Conservation (phyloP, 257 asterid species). For the Verbena officinalis region DNA sequence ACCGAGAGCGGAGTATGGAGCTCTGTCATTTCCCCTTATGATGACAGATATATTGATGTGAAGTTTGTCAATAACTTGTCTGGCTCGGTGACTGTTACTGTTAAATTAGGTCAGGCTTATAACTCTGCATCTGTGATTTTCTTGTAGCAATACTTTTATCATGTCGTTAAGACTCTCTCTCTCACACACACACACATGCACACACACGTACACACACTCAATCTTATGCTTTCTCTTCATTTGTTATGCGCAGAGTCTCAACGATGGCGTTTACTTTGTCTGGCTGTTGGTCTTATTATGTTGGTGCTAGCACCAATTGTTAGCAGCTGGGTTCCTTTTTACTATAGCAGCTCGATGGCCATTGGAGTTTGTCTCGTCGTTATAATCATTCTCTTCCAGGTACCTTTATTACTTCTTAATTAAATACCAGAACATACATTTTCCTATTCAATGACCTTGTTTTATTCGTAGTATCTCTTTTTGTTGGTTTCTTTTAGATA, state of each 20-base stretch:
- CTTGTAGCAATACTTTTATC: background rate
- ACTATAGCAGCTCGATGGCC: conserved; percentile 92
- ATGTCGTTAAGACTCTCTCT: conserved; percentile 2
- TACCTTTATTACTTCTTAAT: conserved; percentile 26
- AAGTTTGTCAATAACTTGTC: conserved; percentile 63
- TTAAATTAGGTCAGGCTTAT: conserved; percentile 57
- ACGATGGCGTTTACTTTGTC: conserved; percentile 66
- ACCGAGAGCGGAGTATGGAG: conserved; percentile 61
- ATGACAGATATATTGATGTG: conserved; percentile 69
- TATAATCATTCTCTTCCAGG: conserved; percentile 89
- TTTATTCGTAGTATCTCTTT: background rate
- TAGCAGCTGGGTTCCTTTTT: conserved; percentile 93
- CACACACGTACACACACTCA: background rate
- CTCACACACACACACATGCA: background rate
- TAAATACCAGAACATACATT: conserved; percentile 7
- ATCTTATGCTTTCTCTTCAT: conserved; percentile 22
- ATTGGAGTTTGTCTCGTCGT: conserved; percentile 82
- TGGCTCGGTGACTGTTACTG: conserved; percentile 64
- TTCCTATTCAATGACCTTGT: conserved; percentile 4
- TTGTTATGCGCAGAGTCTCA: conserved; percentile 63
- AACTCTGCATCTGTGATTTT: conserved; percentile 19
- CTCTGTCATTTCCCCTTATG: conserved; percentile 71
- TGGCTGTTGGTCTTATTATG: conserved; percentile 64
- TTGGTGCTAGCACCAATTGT: conserved; percentile 81
- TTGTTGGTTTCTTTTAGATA: background rate